These are phyloP conservation scores for Tolypocladium cylindrosporum DNA, from an alignment of 2,329 filamentous ascomycete species.

Conservation along the genomic window DNA sequence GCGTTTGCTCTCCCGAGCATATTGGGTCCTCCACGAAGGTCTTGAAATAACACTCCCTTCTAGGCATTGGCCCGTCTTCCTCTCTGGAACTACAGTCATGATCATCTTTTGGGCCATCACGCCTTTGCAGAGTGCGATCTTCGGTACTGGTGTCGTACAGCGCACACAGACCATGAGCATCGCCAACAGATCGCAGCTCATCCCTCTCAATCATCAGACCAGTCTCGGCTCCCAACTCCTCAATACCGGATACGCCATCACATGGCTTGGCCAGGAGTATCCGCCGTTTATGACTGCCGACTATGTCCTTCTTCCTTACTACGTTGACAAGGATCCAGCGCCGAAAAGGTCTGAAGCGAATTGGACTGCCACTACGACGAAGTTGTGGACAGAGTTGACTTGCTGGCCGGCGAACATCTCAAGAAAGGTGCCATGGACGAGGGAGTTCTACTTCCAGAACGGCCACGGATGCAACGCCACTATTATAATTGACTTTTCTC, in stretches of 20 bases:
- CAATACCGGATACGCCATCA: slow-evolving; percentile 33
- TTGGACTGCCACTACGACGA: slow-evolving; percentile 17
- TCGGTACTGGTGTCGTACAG: slow-evolving; percentile 26
- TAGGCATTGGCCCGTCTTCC: slow-evolving; percentile 2
- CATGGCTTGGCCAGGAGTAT: slow-evolving; percentile 32
- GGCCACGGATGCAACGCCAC: slow-evolving; percentile 25
- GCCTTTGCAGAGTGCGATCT: slow-evolving; percentile 44
- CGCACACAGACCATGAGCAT: slow-evolving; percentile 5
- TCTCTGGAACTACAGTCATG: slow-evolving; percentile 32
- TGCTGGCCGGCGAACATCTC: slow-evolving; percentile 21
- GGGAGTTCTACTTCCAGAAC: slow-evolving; percentile 17
- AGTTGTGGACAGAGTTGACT: slow-evolving; percentile 23
- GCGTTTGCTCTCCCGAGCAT: slow-evolving; percentile 10
- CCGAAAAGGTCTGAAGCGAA: slow-evolving; percentile 8
- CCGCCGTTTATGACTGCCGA: slow-evolving; percentile 32
- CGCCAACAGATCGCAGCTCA: slow-evolving; percentile 6
- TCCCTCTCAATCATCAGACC: background rate
- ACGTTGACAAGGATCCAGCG: slow-evolving; percentile 2
- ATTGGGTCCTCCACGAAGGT: background rate
- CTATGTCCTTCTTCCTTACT: slow-evolving; percentile 33
- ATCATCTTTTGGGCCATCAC: slow-evolving; percentile 45
- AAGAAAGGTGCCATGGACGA: background rate
- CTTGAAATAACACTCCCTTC: background rate
- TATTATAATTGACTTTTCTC: background rate
- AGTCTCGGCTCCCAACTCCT: background rate